Evolutionary conservation across 257 asterid species (phyloP).

Genomic region (Ilex asprella): DNA sequence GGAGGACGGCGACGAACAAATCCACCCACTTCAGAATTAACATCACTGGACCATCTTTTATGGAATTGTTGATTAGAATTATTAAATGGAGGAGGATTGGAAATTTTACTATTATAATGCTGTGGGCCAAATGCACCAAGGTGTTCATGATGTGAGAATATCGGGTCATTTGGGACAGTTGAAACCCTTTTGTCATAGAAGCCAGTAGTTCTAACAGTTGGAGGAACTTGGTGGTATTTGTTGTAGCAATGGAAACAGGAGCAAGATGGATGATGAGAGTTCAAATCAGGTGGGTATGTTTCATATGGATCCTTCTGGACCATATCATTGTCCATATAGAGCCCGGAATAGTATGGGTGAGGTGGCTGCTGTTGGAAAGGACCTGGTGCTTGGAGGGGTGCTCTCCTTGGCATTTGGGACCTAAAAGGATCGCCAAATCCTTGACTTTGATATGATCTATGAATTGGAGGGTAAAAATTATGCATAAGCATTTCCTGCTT

Average conservation of each 20-base stretch:
- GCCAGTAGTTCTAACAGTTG: conserved; percentile 24
- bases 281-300: conserved; percentile 29
- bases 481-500: conserved; percentile 40
- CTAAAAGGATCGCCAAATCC: conserved; percentile 31
- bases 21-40: conserved; percentile 44
- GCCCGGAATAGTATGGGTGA: conserved; percentile 30
- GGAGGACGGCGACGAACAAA: conserved; percentile 32
- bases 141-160: conserved; percentile 26
- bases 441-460: conserved; percentile 25
- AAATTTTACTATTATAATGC: conserved; percentile 25
- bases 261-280: conserved; percentile 67
- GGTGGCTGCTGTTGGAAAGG: not conserved
- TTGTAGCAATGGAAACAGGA: conserved; percentile 57
- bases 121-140: conserved; percentile 25
- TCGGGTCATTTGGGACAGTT: conserved; percentile 24
- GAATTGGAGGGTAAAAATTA: conserved; percentile 47
- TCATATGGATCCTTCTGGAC: conserved; percentile 32
- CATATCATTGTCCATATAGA: conserved; percentile 33
- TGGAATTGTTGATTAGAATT: conserved; percentile 33
- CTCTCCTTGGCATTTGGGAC: conserved; percentile 5
- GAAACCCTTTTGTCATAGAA: conserved; percentile 28
- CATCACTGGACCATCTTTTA: conserved; percentile 47
- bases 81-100: conserved; percentile 24
- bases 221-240: conserved; percentile 23
- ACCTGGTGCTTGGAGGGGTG: conserved; percentile 1